Evolutionary conservation across 768 basidiomycete genomes (phyloP).

Genomic region (Macrolepiota albuminosa): DNA sequence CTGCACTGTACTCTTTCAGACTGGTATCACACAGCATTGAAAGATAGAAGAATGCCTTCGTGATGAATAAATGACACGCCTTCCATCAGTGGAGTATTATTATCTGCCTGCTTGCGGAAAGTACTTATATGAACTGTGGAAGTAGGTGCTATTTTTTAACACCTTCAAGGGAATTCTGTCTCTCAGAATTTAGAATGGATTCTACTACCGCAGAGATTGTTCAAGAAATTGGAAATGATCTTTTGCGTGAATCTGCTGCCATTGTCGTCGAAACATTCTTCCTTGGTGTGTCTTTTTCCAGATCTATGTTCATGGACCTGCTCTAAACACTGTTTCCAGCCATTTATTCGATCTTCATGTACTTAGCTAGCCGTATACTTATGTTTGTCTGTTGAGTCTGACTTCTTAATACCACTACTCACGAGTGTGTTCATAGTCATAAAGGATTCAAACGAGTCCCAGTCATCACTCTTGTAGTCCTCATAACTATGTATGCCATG

Average conservation of each 20-base stretch:
- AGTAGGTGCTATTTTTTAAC: background rate
- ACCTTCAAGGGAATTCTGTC: background rate
- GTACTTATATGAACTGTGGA: background rate
- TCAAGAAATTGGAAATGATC: constrained; percentile 9
- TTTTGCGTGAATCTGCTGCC: constrained; percentile 3
- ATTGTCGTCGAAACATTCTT: constrained; percentile 11
- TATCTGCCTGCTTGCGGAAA: background rate
- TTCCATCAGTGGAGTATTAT: background rate
- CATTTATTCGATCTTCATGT: constrained; percentile 6
- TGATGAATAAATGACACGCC: background rate
- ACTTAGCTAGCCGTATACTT: constrained; percentile 5
- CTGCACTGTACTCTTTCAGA: background rate
- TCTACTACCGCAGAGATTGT: background rate
- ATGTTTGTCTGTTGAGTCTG: background rate
- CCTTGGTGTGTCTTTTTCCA: background rate
- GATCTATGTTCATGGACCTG: background rate
- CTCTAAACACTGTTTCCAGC: background rate
- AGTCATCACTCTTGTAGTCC: constrained; percentile 4
- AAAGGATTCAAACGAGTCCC: constrained; percentile 8
- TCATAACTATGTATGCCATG: constrained; percentile 9
- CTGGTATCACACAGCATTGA: background rate
- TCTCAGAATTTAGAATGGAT: constrained; percentile 2
- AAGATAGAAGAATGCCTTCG: background rate
- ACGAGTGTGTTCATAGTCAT: background rate
- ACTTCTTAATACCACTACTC: background rate